Conservation (phyloP, 2,329 filamentous ascomycete genomes). For the Xylaria sp. region DNA sequence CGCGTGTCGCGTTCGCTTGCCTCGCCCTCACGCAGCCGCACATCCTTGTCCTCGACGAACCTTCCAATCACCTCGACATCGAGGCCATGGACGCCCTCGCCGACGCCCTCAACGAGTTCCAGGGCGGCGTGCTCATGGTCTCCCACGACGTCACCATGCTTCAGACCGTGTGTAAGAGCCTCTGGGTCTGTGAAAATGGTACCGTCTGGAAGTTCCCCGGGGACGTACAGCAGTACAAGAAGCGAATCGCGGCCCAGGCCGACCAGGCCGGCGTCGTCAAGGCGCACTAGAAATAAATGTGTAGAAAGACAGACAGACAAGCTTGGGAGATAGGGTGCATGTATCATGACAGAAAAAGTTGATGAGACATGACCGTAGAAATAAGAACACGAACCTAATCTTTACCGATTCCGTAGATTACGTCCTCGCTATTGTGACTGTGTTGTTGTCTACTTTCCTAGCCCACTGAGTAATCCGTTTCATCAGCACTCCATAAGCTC, state of each 20-base stretch:
- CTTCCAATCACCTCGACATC: conserved; percentile 98
- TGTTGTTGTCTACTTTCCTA: not conserved
- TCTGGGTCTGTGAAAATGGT: conserved; percentile 96
- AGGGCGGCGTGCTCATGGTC: conserved; percentile 97
- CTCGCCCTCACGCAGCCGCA: conserved; percentile 92
- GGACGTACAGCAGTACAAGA: conserved; percentile 97
- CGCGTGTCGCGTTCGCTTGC: conserved; percentile 97
- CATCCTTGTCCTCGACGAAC: conserved; percentile 96
- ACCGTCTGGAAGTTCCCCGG: conserved; percentile 96
- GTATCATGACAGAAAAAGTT: not conserved
- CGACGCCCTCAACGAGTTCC: conserved; percentile 81
- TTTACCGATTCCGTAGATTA: not conserved
- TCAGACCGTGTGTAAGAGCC: conserved; percentile 89
- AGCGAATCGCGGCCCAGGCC: conserved; percentile 88
- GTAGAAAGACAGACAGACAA: not conserved
- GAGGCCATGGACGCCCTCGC: conserved; percentile 98
- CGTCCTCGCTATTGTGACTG: not conserved
- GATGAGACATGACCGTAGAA: conserved; percentile 1
- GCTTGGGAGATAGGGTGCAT: not conserved
- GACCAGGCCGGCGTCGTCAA: conserved; percentile 86
- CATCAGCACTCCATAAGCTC: too few relatives aligned
- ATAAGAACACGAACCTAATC: not conserved
- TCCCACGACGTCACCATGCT: conserved; percentile 99
- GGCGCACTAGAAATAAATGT: conserved; percentile 52
- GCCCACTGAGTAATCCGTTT: too few relatives aligned